Evolutionary conservation across 176 grass and related monocot species (phyloP), one percentile per base, ranked within the genome.

Genomic region (Phragmites australis): DNA sequence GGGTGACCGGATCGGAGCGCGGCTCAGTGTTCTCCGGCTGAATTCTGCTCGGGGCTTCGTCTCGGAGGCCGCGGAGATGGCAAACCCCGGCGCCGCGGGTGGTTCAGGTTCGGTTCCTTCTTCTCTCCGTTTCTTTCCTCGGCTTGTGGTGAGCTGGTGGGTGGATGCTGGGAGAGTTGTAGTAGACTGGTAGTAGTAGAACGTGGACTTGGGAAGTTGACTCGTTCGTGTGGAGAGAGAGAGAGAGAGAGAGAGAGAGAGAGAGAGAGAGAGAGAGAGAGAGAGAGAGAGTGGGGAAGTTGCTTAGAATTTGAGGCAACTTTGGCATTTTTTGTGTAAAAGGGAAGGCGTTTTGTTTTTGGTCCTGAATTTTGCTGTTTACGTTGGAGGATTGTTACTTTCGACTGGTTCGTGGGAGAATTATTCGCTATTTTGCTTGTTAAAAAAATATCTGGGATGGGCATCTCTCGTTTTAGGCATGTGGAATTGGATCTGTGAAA

Each of bases 1-100:
- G 76, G 61, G 81, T 84, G 87, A 84, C 68, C 81, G 52, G 69
- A 84, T 88, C 87, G 46, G 76, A 67, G 9, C 18, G 0, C 31
- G 21, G 46, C 16, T 3, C 31, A 30, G 15, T 21, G 49, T 66
- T 43, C 11, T 37, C 2, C 19, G 2, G 1, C 81, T 75, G 15
- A 80, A 53, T 84, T 84, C 43, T 41, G 63, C 23, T 25, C 15
- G 23, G 54, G 44, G 42, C 0, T 12, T 81, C 23, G 52, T 31
- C 52, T 45, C 5, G 12, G 70, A 42, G 29, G 70, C 63, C 6
- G 23, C 65, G 26, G 53, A 13, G 43, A 88, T 88, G 87, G 61
- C 62, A 6, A 50, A 58, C 65, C 59, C 76, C 76, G 81, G 69
- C 52, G 52, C 16, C 13, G 51, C 87, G 3, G 59, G 59, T 17